phyloP scores from a whole-genome alignment of 805 yeast species.

The Blastobotrys chiropterorum region DNA sequence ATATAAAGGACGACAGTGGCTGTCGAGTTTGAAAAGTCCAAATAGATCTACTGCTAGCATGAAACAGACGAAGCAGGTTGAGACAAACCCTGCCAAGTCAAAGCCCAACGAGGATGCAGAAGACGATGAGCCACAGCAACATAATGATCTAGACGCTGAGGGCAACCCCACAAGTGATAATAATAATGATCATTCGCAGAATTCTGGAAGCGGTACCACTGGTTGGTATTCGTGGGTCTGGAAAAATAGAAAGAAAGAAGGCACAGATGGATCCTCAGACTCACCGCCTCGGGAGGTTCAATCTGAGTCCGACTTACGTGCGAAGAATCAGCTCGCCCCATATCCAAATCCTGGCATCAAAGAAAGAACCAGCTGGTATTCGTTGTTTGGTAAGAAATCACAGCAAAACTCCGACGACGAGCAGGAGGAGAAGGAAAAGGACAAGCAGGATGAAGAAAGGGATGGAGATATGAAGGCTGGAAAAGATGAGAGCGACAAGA shows the following conservation, averaged over 20 bases:
- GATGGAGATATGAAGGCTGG: neutral
- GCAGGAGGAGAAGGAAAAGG: neutral
- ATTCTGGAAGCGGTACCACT: too few species aligned
- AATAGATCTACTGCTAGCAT: neutral
- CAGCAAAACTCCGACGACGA: neutral
- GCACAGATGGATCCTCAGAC: neutral
- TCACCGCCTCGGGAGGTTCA: neutral
- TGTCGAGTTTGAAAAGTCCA: neutral
- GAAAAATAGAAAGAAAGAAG: slow-evolving; percentile 1
- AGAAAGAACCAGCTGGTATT: neutral
- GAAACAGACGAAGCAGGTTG: neutral
- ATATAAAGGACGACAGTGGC: neutral
- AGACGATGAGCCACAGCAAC: neutral
- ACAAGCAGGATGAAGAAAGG: neutral
- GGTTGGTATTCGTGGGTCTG: slow-evolving; percentile 9
- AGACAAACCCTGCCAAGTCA: neutral
- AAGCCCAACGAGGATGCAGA: neutral
- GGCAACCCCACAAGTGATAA: too few species aligned
- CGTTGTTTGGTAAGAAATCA: neutral
- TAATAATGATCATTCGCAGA: too few species aligned
- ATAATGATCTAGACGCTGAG: neutral
- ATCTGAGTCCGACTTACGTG: neutral
- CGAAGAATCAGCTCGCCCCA: neutral
- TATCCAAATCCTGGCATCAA: neutral
- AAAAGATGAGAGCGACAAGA: neutral